Conservation (phyloP, 192 early-diverging fungal species). For the Entophlyctis luteolus region DNA sequence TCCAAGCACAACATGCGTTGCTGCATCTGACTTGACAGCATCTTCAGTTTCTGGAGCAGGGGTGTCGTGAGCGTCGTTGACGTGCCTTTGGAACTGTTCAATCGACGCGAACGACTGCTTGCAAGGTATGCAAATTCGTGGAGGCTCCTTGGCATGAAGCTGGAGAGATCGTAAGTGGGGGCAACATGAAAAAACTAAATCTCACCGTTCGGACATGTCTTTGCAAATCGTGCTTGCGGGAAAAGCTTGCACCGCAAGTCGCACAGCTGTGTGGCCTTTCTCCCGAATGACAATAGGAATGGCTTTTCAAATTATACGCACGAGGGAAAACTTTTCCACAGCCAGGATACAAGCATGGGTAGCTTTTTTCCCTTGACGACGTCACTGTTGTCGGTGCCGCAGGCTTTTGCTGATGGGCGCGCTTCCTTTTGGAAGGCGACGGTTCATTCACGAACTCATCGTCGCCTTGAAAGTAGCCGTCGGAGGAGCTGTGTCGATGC, state of each 20-base stretch:
- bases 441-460: too few relatives aligned
- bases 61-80: neutral
- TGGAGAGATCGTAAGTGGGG: neutral
- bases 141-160: conserved; percentile 18
- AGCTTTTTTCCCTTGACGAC: neutral
- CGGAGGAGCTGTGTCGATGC: too few relatives aligned
- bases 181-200: neutral
- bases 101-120: neutral
- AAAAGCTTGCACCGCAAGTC: conserved; percentile 63
- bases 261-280: conserved; percentile 56
- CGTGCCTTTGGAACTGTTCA: conserved; percentile 7
- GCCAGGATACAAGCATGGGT: conserved; percentile 39
- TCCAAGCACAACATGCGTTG: too few relatives aligned
- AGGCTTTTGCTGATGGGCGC: neutral
- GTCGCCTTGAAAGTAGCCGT: too few relatives aligned
- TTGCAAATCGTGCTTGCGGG: conserved; percentile 74
- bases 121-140: conserved; percentile 1
- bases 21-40: too few relatives aligned
- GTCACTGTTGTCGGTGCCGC: neutral
- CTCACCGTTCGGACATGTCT: conserved; percentile 37
- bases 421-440: too few relatives aligned
- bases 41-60: too few relatives aligned
- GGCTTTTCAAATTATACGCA: conserved; percentile 75
- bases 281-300: conserved; percentile 61
- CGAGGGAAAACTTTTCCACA: conserved; percentile 72